These are phyloP conservation scores for Blastomyces silverae DNA, from an alignment of 2,329 filamentous ascomycete species.

Conservation along the genomic window DNA sequence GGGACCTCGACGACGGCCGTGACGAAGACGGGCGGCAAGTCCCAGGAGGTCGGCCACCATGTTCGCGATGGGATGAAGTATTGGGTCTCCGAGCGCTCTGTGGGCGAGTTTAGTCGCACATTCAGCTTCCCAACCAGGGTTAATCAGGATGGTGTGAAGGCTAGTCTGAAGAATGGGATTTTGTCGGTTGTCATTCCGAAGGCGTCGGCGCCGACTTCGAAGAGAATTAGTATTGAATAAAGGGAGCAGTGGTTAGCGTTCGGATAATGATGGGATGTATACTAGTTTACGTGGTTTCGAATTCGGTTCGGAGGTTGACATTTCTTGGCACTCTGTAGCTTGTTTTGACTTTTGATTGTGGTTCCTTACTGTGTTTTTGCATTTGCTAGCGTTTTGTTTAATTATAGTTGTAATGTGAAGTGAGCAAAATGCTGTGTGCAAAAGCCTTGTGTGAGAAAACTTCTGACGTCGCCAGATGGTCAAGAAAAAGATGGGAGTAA, in stretches of 20 bases:
- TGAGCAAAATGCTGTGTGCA: background rate
- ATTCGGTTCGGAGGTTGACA: background rate
- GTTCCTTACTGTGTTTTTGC: background rate
- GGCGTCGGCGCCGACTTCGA: constrained; percentile 42
- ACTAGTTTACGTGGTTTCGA: background rate
- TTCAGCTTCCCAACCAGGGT: constrained; percentile 53
- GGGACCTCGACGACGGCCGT: constrained; percentile 7
- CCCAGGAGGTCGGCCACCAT: background rate
- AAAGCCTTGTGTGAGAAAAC: too few species aligned
- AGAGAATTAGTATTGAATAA: constrained; percentile 51
- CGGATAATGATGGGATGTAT: background rate
- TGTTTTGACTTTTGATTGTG: background rate
- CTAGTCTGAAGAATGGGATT: constrained; percentile 54
- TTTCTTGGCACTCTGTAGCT: background rate
- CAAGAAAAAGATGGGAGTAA: background rate
- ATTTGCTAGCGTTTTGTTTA: background rate
- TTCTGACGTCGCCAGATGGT: too few species aligned
- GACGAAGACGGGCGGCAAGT: constrained; percentile 5
- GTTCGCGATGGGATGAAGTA: constrained; percentile 37
- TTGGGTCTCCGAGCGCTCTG: constrained; percentile 52
- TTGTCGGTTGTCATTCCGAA: constrained; percentile 52
- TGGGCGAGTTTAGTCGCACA: constrained; percentile 52
- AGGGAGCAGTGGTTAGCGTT: background rate
- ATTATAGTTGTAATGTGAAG: background rate
- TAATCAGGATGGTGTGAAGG: constrained; percentile 53